A percentile compares a stretch with the other conserved stretches of the same genome.
Evolutionary conservation across 371 early-diverging fungal genomes (phyloP).

Genomic region (Zychaea mexicana): DNA sequence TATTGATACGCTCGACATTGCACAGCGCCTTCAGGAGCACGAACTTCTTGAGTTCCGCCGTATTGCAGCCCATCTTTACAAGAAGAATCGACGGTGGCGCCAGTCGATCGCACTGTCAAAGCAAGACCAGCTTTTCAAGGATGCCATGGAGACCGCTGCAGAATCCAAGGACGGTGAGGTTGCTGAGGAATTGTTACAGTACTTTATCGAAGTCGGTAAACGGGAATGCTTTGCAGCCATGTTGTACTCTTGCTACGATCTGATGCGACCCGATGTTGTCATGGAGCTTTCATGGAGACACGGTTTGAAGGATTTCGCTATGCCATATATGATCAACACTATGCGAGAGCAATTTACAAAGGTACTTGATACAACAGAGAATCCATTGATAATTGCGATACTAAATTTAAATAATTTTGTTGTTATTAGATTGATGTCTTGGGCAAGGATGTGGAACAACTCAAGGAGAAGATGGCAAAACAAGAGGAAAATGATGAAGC

Average conservation of each 20-base stretch:
- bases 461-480: constrained; percentile 26
- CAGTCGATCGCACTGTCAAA: constrained; percentile 94
- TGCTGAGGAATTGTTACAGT: constrained; percentile 91
- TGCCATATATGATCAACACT: constrained; percentile 95
- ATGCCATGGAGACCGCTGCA: constrained; percentile 96
- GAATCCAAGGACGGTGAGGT: constrained; percentile 83
- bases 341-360: constrained; percentile 82
- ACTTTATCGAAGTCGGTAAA: constrained; percentile 88
- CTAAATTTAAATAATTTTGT: neutral
- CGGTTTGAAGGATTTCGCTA: constrained; percentile 85
- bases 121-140: constrained; percentile 94
- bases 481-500: constrained; percentile 31
- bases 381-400: neutral
- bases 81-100: constrained; percentile 92
- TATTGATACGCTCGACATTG: constrained; percentile 91
- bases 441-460: constrained; percentile 25
- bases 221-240: constrained; percentile 94
- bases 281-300: constrained; percentile 94
- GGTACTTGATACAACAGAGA: constrained; percentile 29
- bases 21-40: constrained; percentile 91
- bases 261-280: constrained; percentile 91
- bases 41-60: constrained; percentile 96
- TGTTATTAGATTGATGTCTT: constrained; percentile 22
- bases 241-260: constrained; percentile 90
- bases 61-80: constrained; percentile 94